Conservation (phyloP, 1,139 yeast species). For the Saccharomyces hybrid region DNA sequence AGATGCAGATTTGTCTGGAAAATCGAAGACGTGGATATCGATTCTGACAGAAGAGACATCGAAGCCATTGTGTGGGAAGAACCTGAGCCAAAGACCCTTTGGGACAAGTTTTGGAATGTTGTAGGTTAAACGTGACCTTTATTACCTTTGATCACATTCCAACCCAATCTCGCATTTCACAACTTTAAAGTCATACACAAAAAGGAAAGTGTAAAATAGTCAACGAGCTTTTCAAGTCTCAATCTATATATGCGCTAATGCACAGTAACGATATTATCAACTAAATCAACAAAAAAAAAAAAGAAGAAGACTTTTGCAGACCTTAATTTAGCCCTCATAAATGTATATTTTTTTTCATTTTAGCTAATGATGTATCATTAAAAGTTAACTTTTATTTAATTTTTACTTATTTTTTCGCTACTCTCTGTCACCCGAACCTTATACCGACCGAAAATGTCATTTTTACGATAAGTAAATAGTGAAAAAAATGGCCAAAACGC, state of each 20-base stretch:
- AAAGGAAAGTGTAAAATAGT: background rate
- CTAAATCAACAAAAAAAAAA: too few relatives aligned
- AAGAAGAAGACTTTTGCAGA: too few relatives aligned
- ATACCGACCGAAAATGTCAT: background rate
- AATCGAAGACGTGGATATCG: slow-evolving; percentile 54
- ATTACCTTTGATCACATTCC: slow-evolving; percentile 1
- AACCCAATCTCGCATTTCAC: background rate
- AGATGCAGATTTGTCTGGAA: slow-evolving; percentile 36
- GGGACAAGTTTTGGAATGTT: slow-evolving; percentile 7
- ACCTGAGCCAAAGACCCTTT: slow-evolving; percentile 3
- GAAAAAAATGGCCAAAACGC: background rate
- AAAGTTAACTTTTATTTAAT: background rate
- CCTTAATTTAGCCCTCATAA: background rate
- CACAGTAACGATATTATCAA: too few relatives aligned
- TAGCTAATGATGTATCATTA: background rate
- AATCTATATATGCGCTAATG: background rate
- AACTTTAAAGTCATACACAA: background rate
- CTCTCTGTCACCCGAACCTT: background rate
- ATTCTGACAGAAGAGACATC: slow-evolving; percentile 52
- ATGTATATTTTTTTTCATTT: background rate
- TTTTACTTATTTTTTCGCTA: background rate
- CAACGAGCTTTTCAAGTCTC: background rate
- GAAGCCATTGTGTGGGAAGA: slow-evolving; percentile 6
- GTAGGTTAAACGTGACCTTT: slow-evolving; percentile 1
- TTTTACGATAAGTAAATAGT: background rate